Conservation (phyloP, 2,329 filamentous ascomycete species). For the Magnaporthales sp. region DNA sequence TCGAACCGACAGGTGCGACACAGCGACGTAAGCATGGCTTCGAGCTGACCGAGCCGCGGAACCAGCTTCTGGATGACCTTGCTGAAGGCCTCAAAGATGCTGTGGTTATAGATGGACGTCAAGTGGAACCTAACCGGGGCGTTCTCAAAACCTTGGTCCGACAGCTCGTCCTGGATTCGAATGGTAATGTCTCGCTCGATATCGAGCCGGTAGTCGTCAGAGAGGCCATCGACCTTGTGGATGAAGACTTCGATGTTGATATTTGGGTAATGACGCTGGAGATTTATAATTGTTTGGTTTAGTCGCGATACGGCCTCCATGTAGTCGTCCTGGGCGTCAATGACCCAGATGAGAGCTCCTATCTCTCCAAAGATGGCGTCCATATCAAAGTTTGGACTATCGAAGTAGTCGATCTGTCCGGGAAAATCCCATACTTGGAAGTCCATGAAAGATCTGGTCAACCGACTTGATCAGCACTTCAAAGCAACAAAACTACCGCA, state of each 20-base stretch:
- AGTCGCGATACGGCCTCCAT: slow-evolving; percentile 81
- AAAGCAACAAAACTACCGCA: neutral
- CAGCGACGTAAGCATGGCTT: slow-evolving; percentile 88
- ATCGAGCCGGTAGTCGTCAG: slow-evolving; percentile 92
- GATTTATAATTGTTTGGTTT: slow-evolving; percentile 79
- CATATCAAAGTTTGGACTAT: slow-evolving; percentile 81
- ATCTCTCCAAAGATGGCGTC: slow-evolving; percentile 92
- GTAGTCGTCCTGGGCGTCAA: slow-evolving; percentile 97
- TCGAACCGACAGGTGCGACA: slow-evolving; percentile 92
- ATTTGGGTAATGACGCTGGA: slow-evolving; percentile 81
- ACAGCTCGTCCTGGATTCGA: slow-evolving; percentile 90
- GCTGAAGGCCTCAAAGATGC: slow-evolving; percentile 92
- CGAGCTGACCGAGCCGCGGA: slow-evolving; percentile 83
- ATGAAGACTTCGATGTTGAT: slow-evolving; percentile 99
- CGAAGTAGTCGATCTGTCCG: slow-evolving; percentile 81
- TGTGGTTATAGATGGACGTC: slow-evolving; percentile 97
- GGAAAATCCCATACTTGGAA: slow-evolving; percentile 98
- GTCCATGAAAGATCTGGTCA: slow-evolving; percentile 86
- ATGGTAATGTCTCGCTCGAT: slow-evolving; percentile 96
- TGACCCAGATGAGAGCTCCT: slow-evolving; percentile 94
- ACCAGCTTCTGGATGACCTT: slow-evolving; percentile 98
- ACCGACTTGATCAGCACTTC: neutral
- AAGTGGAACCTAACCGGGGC: slow-evolving; percentile 91
- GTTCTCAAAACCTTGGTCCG: slow-evolving; percentile 87
- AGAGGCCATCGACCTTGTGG: slow-evolving; percentile 96